phyloP scores from a whole-genome alignment of 805 yeast species.

The Candida sakaeoensis region DNA sequence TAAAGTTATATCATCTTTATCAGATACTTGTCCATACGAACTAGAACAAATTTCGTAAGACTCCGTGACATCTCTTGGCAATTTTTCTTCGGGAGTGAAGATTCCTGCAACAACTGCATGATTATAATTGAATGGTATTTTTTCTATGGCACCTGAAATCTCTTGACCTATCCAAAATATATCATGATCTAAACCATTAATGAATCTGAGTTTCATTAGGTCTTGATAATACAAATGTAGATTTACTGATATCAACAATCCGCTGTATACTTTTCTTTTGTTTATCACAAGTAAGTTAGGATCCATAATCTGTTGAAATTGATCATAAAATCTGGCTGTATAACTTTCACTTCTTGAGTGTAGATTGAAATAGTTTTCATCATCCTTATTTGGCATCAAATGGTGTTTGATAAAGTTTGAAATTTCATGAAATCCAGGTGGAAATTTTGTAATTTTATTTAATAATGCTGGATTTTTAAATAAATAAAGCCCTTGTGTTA shows the following conservation, averaged over 20 bases:
- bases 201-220: constrained; percentile 18
- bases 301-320: constrained; percentile 24
- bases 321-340: constrained; percentile 18
- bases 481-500: constrained; percentile 21
- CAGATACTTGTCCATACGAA: constrained; percentile 34
- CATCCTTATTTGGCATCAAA: constrained; percentile 17
- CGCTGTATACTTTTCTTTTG: constrained; percentile 22
- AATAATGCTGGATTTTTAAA: constrained; percentile 26
- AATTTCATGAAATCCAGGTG: constrained; percentile 29
- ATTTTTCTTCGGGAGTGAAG: constrained; percentile 24
- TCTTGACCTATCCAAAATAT: constrained; percentile 34
- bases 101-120: constrained; percentile 29
- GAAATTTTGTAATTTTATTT: constrained; percentile 15
- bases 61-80: constrained; percentile 16
- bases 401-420: constrained; percentile 19
- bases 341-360: constrained; percentile 10
- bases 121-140: constrained; percentile 21
- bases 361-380: constrained; percentile 15
- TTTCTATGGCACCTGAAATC: constrained; percentile 20
- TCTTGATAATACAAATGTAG: constrained; percentile 19
- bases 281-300: constrained; percentile 25
- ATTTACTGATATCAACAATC: constrained; percentile 24
- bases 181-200: constrained; percentile 18
- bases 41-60: constrained; percentile 34
- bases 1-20: constrained; percentile 19